phyloP scores from a whole-genome alignment of 257 asterid species.

The Scutellaria minor region DNA sequence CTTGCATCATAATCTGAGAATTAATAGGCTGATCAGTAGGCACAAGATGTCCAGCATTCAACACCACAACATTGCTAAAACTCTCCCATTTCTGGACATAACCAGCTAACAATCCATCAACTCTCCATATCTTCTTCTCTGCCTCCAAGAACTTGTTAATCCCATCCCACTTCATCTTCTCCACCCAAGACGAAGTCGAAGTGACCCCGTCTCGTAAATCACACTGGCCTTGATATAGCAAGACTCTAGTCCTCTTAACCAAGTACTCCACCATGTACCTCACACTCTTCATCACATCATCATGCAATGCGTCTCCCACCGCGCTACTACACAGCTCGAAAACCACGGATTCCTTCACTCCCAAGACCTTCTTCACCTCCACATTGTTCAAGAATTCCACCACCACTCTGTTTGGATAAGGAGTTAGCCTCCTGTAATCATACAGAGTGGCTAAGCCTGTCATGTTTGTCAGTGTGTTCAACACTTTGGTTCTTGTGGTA shows the following conservation, averaged over 20 bases:
- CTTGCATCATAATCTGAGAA: constrained; percentile 77
- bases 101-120: constrained; percentile 63
- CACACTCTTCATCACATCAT: constrained; percentile 88
- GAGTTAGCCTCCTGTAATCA: constrained; percentile 60
- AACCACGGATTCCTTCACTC: constrained; percentile 48
- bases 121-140: constrained; percentile 71
- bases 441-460: constrained; percentile 75
- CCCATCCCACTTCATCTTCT: constrained; percentile 72
- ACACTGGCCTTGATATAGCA: constrained; percentile 76
- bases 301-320: constrained; percentile 58
- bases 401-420: constrained; percentile 63
- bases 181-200: constrained; percentile 73
- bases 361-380: constrained; percentile 58
- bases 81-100: constrained; percentile 73
- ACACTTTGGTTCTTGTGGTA: constrained; percentile 43
- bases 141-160: constrained; percentile 54
- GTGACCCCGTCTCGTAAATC: constrained; percentile 75
- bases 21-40: constrained; percentile 81
- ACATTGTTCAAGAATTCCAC: constrained; percentile 49
- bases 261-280: constrained; percentile 67
- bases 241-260: constrained; percentile 60
- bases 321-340: constrained; percentile 56
- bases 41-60: constrained; percentile 87
- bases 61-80: constrained; percentile 66
- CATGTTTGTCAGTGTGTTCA: constrained; percentile 55